Percentiles rank a stretch among this genome's conserved stretches.
Evolutionary conservation across 2,329 filamentous ascomycete genomes (phyloP).

Genomic region (Ceratocystis destructans): DNA sequence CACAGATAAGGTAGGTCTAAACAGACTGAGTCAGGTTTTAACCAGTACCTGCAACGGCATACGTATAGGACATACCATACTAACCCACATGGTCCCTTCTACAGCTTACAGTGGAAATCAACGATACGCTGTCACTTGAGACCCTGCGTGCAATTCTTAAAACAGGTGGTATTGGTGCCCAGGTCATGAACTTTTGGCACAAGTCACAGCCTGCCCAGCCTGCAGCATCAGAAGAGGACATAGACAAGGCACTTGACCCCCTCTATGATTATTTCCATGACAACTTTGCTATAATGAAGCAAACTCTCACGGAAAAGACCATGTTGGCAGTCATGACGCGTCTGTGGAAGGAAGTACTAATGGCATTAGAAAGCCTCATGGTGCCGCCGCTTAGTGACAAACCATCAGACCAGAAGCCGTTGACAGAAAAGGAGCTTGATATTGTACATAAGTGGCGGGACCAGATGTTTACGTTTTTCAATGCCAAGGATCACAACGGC

Average conservation of each 20-base stretch:
- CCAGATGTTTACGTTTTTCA: constrained; percentile 86
- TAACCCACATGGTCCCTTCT: neutral
- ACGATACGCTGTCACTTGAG: constrained; percentile 69
- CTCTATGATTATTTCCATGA: constrained; percentile 94
- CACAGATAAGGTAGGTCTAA: constrained; percentile 67
- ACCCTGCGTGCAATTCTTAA: constrained; percentile 63
- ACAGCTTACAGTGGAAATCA: constrained; percentile 84
- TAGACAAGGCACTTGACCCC: constrained; percentile 68
- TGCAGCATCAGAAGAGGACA: constrained; percentile 53
- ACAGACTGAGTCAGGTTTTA: neutral
- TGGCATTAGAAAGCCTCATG: constrained; percentile 77
- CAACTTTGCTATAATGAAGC: constrained; percentile 98
- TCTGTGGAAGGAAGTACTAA: constrained; percentile 92
- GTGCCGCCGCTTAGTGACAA: constrained; percentile 94
- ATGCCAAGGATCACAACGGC: constrained; percentile 72
- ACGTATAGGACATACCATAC: neutral
- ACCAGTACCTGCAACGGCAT: neutral
- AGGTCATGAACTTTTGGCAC: constrained; percentile 56
- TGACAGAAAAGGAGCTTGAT: constrained; percentile 79
- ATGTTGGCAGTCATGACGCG: constrained; percentile 98
- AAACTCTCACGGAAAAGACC: constrained; percentile 84
- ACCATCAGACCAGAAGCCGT: constrained; percentile 67
- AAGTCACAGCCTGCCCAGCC: constrained; percentile 41
- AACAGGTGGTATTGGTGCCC: constrained; percentile 53
- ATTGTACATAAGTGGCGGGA: constrained; percentile 91